Percentiles rank a stretch among this genome's conserved stretches.
These are phyloP conservation scores for Phytopythium kandeliae DNA, from an alignment of 352 stramenopile species.

Conservation along the genomic window DNA sequence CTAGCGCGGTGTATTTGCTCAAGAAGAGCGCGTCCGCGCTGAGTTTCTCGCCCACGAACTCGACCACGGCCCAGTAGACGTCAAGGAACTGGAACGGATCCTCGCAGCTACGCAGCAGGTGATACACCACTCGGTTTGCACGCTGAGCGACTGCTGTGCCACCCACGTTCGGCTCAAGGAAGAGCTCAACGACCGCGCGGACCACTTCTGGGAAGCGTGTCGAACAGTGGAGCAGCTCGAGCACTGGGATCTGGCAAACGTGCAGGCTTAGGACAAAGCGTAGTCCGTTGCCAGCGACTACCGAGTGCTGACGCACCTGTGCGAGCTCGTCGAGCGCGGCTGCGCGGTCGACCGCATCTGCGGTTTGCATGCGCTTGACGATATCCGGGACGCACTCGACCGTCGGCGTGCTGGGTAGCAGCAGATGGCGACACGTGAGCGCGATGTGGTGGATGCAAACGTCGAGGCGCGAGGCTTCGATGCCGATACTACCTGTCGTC, in stretches of 20 bases:
- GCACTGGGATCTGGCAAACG: conserved; percentile 31
- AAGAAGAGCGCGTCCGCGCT: conserved; percentile 21
- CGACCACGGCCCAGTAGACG: conserved; percentile 39
- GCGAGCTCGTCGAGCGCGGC: conserved; percentile 24
- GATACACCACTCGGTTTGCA: conserved; percentile 30
- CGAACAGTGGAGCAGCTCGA: conserved; percentile 50
- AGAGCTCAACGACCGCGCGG: conserved; percentile 19
- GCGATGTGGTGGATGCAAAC: not conserved
- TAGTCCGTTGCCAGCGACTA: not conserved
- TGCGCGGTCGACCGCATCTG: conserved; percentile 6
- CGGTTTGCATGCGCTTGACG: conserved; percentile 19
- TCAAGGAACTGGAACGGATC: conserved; percentile 43
- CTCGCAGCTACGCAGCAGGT: conserved; percentile 35
- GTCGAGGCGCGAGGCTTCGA: not conserved
- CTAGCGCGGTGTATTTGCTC: conserved; percentile 12
- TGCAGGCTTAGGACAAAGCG: not conserved
- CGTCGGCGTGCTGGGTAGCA: conserved; percentile 21
- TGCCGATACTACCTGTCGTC: conserved; percentile 31
- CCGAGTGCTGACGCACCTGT: conserved; percentile 12
- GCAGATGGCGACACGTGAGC: not conserved
- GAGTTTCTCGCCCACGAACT: conserved; percentile 28
- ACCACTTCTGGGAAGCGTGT: conserved; percentile 25
- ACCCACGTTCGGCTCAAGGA: conserved; percentile 21
- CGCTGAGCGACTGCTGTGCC: conserved; percentile 6
- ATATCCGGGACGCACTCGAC: conserved; percentile 32